Conservation (phyloP, 2,329 filamentous ascomycete species). For the Scopulariopsis brevicaulis region DNA sequence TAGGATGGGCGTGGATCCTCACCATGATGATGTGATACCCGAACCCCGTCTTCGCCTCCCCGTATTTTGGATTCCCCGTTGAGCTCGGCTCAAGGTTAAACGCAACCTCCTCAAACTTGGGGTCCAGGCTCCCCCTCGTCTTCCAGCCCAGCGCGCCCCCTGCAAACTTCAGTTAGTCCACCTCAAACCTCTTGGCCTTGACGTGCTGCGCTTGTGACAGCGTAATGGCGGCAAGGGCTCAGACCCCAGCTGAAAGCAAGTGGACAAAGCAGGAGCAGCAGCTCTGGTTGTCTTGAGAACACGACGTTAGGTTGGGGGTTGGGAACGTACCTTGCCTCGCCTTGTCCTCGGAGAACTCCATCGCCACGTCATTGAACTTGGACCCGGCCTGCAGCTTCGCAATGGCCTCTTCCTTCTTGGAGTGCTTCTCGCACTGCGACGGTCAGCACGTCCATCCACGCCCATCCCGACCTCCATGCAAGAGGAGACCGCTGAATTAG, state of each 20-base stretch:
- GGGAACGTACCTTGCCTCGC: constrained; percentile 44
- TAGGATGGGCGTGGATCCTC: constrained; percentile 7
- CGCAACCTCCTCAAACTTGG: constrained; percentile 61
- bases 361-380: constrained; percentile 66
- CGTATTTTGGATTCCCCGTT: constrained; percentile 51
- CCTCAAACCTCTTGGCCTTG: background rate
- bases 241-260: no score
- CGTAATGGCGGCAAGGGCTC: background rate
- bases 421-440: constrained; percentile 57
- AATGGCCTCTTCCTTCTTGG: constrained; percentile 67
- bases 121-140: constrained; percentile 52
- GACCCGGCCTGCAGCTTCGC: constrained; percentile 53
- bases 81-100: constrained; percentile 58
- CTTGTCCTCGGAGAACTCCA: constrained; percentile 67
- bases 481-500: no score
- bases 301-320: background rate
- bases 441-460: no score
- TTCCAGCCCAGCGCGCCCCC: constrained; percentile 67
- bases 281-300: background rate
- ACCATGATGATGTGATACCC: constrained; percentile 80
- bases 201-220: background rate
- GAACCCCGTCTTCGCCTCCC: constrained; percentile 61
- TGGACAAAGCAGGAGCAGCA: background rate
- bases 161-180: constrained; percentile 16
- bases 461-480: no score